Conservation (phyloP, 2,329 filamentous ascomycete species). For the Ilyonectria destructans region DNA sequence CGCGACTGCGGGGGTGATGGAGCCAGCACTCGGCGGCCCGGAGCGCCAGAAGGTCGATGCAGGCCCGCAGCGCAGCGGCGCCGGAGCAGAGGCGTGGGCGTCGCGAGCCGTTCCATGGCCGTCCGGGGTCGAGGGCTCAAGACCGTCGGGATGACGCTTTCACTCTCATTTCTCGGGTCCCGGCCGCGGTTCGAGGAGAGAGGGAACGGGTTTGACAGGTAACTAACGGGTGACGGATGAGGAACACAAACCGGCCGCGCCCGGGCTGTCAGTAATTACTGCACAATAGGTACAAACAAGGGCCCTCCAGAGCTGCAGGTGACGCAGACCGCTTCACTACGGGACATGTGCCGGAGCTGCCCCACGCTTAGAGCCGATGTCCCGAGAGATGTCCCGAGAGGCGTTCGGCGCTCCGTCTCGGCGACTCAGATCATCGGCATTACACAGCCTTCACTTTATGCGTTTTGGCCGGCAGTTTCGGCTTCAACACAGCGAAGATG, state of each 20-base stretch:
- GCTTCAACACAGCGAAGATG: neutral
- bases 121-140: constrained; percentile 46
- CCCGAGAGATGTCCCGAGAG: too few relatives aligned
- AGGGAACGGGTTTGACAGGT: constrained; percentile 8
- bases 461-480: neutral
- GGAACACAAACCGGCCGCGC: constrained; percentile 32
- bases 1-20: constrained; percentile 26
- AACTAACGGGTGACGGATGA: neutral
- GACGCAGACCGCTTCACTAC: constrained; percentile 25
- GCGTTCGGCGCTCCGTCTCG: constrained; percentile 48
- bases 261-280: constrained; percentile 33
- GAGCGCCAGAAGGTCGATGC: constrained; percentile 29
- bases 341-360: constrained; percentile 25
- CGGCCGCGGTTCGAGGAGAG: constrained; percentile 13
- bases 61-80: constrained; percentile 46
- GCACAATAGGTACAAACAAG: constrained; percentile 1
- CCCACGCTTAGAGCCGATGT: constrained; percentile 50
- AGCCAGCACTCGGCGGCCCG: constrained; percentile 30
- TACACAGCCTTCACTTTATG: neutral
- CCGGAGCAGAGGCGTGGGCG: constrained; percentile 47
- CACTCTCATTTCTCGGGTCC: constrained; percentile 32
- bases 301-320: constrained; percentile 19
- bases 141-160: constrained; percentile 42
- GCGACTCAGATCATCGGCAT: constrained; percentile 35
- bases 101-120: constrained; percentile 54